These are phyloP conservation scores for Phytophthora brassicae DNA, from an alignment of 352 stramenopile species.

Conservation along the genomic window DNA sequence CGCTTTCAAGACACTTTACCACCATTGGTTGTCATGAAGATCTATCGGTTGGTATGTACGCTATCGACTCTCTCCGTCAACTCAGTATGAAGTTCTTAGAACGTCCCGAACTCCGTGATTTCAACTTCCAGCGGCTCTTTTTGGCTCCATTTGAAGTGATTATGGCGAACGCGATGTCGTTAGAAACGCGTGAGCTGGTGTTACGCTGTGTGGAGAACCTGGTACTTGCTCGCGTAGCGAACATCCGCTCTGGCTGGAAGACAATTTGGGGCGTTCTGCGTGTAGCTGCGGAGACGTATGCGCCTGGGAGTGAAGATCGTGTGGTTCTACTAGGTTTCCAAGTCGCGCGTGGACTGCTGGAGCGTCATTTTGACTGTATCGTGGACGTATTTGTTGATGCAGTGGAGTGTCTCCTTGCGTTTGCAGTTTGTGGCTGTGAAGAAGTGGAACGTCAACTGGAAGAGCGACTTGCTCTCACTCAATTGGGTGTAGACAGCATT, in stretches of 20 bases:
- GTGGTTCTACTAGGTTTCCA: constrained; percentile 85
- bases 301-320: constrained; percentile 67
- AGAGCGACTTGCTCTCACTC: constrained; percentile 58
- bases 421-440: constrained; percentile 74
- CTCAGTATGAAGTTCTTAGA: constrained; percentile 99
- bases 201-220: constrained; percentile 92
- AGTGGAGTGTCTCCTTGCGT: constrained; percentile 79
- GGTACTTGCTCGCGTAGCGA: constrained; percentile 82
- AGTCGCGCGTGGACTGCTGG: constrained; percentile 87
- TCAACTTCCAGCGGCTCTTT: constrained; percentile 99
- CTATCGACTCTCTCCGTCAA: constrained; percentile 99
- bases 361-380: constrained; percentile 72
- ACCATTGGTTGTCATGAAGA: constrained; percentile 97
- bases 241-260: constrained; percentile 94
- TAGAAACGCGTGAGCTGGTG: constrained; percentile 90
- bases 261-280: constrained; percentile 93
- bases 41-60: constrained; percentile 97
- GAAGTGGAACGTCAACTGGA: constrained; percentile 54
- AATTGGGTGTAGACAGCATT: constrained; percentile 75
- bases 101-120: constrained; percentile 97
- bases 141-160: constrained; percentile 97
- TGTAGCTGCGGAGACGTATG: constrained; percentile 85
- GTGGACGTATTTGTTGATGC: constrained; percentile 81
- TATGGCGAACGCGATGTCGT: constrained; percentile 81
- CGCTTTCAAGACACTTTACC: constrained; percentile 97